Evolutionary conservation across 208 protist species (phyloP).

Genomic region (Histomonas meleagridis): DNA sequence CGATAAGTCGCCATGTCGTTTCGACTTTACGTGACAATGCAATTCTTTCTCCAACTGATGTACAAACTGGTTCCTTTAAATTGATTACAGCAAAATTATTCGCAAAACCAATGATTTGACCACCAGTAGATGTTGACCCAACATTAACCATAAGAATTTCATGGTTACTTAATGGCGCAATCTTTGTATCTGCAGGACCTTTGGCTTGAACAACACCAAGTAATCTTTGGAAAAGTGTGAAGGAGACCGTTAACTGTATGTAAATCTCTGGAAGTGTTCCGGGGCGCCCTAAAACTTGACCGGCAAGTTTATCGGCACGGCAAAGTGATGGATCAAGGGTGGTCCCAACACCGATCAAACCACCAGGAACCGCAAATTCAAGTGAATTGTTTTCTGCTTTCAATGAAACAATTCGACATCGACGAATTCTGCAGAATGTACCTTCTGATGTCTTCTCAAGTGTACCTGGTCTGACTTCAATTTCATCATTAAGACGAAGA

Average conservation of each 20-base stretch:
- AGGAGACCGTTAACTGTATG: conserved; percentile 86
- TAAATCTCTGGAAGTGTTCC: conserved; percentile 82
- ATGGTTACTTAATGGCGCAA: conserved; percentile 77
- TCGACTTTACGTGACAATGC: conserved; percentile 81
- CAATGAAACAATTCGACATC: conserved; percentile 65
- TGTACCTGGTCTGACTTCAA: conserved; percentile 96
- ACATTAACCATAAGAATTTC: conserved; percentile 98
- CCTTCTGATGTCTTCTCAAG: conserved; percentile 55
- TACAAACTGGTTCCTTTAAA: conserved; percentile 88
- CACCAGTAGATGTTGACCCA: conserved; percentile 88
- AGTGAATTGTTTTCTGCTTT: conserved; percentile 79
- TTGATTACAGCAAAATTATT: conserved; percentile 79
- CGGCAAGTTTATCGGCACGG: conserved; percentile 88
- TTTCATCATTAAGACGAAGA: conserved; percentile 80
- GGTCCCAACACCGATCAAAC: conserved; percentile 77
- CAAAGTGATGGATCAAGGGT: conserved; percentile 95
- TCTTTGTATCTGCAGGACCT: conserved; percentile 25
- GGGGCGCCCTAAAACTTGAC: conserved; percentile 67
- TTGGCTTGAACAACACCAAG: conserved; percentile 73
- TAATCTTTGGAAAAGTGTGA: conserved; percentile 83
- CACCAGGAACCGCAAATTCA: conserved; percentile 75
- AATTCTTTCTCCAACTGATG: conserved; percentile 82
- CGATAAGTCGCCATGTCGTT: conserved; percentile 54
- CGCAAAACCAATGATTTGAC: conserved; percentile 70
- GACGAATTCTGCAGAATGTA: conserved; percentile 78